Percentiles rank a stretch among this genome's conserved stretches.
These are phyloP conservation scores for Pistacia vera DNA, from an alignment of 345 rosid species.

Conservation along the genomic window DNA sequence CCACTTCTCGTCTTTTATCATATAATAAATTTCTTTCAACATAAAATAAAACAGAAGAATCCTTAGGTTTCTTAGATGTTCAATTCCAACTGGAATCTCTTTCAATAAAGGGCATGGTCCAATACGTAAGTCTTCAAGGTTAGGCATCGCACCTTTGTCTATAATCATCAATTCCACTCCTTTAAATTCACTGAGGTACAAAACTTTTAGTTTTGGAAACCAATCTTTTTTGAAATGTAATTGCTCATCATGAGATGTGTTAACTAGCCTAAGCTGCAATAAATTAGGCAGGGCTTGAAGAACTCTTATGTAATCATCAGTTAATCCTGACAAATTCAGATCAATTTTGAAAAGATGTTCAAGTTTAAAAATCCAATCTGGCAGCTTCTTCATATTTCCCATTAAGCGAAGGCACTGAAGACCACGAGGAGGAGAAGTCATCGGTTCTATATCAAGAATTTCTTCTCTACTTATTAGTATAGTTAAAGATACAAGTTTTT, in stretches of 20 bases:
- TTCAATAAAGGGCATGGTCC: constrained; percentile 1
- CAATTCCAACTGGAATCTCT: neutral
- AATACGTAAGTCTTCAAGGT: neutral
- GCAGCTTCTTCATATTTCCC: constrained; percentile 1
- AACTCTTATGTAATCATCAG: too few species aligned
- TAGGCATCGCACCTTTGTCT: neutral
- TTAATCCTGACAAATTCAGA: neutral
- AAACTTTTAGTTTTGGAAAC: neutral
- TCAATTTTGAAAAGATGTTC: neutral
- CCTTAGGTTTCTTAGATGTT: neutral
- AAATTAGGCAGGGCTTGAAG: too few species aligned
- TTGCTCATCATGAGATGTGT: neutral
- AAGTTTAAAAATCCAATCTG: constrained; percentile 6
- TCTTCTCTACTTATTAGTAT: neutral
- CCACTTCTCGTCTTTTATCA: neutral
- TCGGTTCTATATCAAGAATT: neutral
- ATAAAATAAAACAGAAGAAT: neutral
- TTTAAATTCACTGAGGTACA: neutral
- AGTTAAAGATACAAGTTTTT: constrained; percentile 4
- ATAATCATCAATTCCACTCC: neutral
- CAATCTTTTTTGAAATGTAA: neutral
- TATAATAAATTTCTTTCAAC: neutral
- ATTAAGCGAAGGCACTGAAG: neutral
- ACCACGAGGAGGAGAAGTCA: constrained; percentile 1
- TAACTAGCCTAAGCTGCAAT: neutral